Conservation (phyloP, 208 protist species). For the Entamoeba moshkovskii region DNA sequence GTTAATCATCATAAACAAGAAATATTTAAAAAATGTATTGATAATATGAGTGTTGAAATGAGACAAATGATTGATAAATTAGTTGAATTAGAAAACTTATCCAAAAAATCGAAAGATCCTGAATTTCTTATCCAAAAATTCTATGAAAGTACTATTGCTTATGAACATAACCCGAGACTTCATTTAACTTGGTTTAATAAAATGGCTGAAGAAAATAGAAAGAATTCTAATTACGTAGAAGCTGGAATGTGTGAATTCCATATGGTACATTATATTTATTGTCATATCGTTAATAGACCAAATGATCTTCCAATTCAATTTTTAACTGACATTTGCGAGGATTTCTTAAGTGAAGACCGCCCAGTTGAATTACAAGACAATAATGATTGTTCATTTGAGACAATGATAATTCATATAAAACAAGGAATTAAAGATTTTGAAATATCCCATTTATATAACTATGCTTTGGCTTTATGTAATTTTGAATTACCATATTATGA, state of each 20-base stretch:
- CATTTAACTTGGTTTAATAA: neutral
- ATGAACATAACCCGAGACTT: neutral
- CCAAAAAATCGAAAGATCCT: neutral
- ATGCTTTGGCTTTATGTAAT: neutral
- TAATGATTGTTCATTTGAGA: neutral
- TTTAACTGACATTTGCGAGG: neutral
- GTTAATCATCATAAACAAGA: neutral
- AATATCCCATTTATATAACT: neutral
- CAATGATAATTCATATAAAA: neutral
- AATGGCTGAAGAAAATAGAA: neutral
- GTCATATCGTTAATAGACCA: neutral
- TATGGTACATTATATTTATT: neutral
- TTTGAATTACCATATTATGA: neutral
- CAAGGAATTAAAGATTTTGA: neutral
- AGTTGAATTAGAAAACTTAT: neutral
- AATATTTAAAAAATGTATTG: neutral
- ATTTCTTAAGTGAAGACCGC: neutral
- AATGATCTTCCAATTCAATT: neutral
- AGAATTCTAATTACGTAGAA: neutral
- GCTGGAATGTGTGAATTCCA: neutral
- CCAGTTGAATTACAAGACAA: neutral
- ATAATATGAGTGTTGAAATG: neutral
- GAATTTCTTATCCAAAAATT: neutral
- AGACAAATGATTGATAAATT: neutral
- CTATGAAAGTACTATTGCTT: neutral